phyloP scores from a whole-genome alignment of 2,329 filamentous ascomycete genomes.

The Colletotrichum sp. region DNA sequence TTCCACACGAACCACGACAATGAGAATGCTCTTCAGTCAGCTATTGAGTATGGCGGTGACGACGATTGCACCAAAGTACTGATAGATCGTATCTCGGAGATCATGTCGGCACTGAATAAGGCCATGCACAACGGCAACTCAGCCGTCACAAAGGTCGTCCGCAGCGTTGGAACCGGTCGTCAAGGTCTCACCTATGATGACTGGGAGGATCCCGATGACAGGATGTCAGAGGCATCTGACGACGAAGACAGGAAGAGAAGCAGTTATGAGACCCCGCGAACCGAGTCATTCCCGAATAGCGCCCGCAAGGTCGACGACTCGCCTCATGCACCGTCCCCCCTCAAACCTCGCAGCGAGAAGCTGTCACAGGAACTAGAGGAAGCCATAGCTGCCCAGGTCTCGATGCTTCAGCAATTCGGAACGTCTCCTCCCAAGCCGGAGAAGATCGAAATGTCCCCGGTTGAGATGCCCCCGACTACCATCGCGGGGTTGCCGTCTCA shows the following conservation, averaged over 20 bases:
- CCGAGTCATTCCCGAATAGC: background rate
- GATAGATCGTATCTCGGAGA: slow-evolving; percentile 30
- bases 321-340: background rate
- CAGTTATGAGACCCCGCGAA: background rate
- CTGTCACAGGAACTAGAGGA: slow-evolving; percentile 4
- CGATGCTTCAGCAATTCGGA: background rate
- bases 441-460: background rate
- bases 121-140: slow-evolving; percentile 33
- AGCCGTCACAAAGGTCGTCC: slow-evolving; percentile 30
- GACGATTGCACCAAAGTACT: slow-evolving; percentile 33
- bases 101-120: slow-evolving; percentile 32
- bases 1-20: slow-evolving; percentile 33
- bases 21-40: slow-evolving; percentile 34
- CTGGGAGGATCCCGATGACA: slow-evolving; percentile 25
- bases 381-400: slow-evolving; percentile 6
- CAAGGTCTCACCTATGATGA: slow-evolving; percentile 29
- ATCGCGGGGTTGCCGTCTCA: slow-evolving; percentile 9
- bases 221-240: background rate
- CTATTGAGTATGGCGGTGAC: slow-evolving; percentile 25
- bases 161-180: slow-evolving; percentile 27
- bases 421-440: background rate
- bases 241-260: background rate
- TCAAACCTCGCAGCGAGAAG: background rate
- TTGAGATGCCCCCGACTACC: background rate
- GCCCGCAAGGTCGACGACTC: background rate